Conservation (phyloP, 768 basidiomycete genomes). For the Leccinum uliginosum region DNA sequence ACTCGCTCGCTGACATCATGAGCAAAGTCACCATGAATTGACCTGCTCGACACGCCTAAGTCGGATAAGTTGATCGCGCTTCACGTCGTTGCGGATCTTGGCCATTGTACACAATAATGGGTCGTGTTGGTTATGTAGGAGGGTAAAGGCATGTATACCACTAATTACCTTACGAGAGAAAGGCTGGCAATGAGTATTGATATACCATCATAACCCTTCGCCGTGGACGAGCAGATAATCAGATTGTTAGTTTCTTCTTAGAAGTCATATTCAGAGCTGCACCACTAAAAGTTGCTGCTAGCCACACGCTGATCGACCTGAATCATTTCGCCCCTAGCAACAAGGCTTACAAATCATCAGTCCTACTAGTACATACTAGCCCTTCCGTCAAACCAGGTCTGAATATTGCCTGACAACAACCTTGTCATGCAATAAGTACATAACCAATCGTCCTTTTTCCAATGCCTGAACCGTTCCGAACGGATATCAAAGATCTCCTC, state of each 20-base stretch:
- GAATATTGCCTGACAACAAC: slow-evolving; percentile 14
- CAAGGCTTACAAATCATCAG: neutral
- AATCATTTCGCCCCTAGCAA: neutral
- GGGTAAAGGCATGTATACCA: slow-evolving; percentile 22
- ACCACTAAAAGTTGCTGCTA: neutral
- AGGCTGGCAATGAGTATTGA: neutral
- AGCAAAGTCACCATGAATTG: slow-evolving; percentile 54
- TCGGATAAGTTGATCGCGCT: neutral
- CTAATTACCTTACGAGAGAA: slow-evolving; percentile 9
- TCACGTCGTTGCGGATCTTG: neutral
- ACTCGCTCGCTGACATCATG: slow-evolving; percentile 63
- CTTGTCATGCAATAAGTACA: slow-evolving; percentile 28
- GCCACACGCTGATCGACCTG: neutral
- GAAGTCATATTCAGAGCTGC: neutral
- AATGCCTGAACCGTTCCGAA: slow-evolving; percentile 19
- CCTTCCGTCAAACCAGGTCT: slow-evolving; percentile 11
- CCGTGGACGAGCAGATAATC: neutral
- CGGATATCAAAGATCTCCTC: slow-evolving; percentile 17
- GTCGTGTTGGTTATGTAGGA: neutral
- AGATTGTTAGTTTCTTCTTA: no score
- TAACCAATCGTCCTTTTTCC: slow-evolving; percentile 30
- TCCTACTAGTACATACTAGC: neutral
- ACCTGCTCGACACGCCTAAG: slow-evolving; percentile 7
- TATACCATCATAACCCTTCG: slow-evolving; percentile 1
- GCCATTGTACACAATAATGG: neutral